Percentiles rank a stretch among this genome's conserved stretches.
These are phyloP conservation scores for Erodium moschatum DNA, from an alignment of 441 rosid species.

Conservation along the genomic window DNA sequence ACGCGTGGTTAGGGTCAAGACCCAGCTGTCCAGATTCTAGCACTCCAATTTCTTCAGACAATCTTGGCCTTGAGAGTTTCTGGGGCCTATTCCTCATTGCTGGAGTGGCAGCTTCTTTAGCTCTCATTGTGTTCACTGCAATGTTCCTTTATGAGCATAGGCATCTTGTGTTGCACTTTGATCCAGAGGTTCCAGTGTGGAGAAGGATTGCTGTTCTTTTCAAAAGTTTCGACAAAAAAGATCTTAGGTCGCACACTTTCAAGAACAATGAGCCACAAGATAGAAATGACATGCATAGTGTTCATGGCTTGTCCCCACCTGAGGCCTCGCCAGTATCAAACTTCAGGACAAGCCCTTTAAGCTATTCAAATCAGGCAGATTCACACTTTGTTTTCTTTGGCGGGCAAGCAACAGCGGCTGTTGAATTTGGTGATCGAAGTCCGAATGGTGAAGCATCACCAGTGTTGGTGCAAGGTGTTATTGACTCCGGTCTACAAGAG, in stretches of 20 bases:
- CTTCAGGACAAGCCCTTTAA: background rate
- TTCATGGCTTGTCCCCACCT: background rate
- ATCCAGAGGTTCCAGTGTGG: constrained; percentile 19
- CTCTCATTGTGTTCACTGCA: constrained; percentile 29
- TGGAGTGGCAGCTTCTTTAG: constrained; percentile 25
- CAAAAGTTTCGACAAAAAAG: constrained; percentile 27
- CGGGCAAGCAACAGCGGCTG: constrained; percentile 15
- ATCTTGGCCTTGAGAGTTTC: constrained; percentile 47
- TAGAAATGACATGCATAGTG: constrained; percentile 7
- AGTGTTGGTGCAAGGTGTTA: background rate
- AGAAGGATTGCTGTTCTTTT: constrained; percentile 17
- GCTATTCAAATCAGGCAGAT: constrained; percentile 21
- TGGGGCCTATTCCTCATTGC: constrained; percentile 47
- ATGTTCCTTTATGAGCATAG: constrained; percentile 26
- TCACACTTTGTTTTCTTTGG: background rate
- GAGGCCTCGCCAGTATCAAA: constrained; percentile 11
- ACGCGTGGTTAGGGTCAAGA: constrained; percentile 30
- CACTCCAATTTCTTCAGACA: constrained; percentile 28
- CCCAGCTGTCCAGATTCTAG: constrained; percentile 28
- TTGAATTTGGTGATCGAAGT: constrained; percentile 7
- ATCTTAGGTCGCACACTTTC: constrained; percentile 28
- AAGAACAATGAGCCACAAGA: constrained; percentile 3
- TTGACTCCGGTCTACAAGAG: background rate
- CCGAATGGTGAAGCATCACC: constrained; percentile 12
- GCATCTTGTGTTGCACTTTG: constrained; percentile 7